Percentiles rank a stretch among this genome's conserved stretches.
Evolutionary conservation across 2,329 filamentous ascomycete genomes (phyloP).

Genomic region (Calonectria hongkongensis): DNA sequence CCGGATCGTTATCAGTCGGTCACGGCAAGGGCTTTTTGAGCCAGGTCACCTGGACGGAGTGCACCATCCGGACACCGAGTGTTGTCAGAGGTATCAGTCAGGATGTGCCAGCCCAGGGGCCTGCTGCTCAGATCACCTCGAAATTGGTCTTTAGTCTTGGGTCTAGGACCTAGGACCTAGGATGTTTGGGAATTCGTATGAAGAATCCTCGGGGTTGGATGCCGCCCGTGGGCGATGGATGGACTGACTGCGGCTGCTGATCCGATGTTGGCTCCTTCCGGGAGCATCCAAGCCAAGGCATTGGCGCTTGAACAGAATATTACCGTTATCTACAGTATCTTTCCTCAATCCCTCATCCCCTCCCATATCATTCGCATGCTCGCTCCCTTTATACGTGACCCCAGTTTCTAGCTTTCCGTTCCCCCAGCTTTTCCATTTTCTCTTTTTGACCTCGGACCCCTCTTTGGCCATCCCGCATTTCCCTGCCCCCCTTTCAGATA

Average conservation of each 20-base stretch:
- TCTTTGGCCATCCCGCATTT: constrained; percentile 20
- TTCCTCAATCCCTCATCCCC: constrained; percentile 9
- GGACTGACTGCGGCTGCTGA: constrained; percentile 29
- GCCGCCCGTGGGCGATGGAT: constrained; percentile 6
- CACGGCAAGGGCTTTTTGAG: constrained; percentile 27
- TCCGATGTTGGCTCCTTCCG: constrained; percentile 21
- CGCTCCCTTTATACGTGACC: constrained; percentile 27
- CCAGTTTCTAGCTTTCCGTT: constrained; percentile 30
- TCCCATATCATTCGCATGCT: constrained; percentile 25
- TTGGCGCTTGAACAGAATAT: constrained; percentile 24
- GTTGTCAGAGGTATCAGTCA: constrained; percentile 28
- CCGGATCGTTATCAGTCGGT: constrained; percentile 54
- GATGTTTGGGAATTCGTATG: constrained; percentile 2
- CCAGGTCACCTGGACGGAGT: constrained; percentile 36
- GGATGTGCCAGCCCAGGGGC: constrained; percentile 6
- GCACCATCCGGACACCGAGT: constrained; percentile 33
- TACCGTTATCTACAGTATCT: constrained; percentile 32
- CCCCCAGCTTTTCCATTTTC: constrained; percentile 32
- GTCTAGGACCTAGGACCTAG: neutral
- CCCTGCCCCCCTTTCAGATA: constrained; percentile 29
- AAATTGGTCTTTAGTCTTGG: constrained; percentile 9
- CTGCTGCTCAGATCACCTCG: neutral
- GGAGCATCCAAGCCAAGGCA: constrained; percentile 15
- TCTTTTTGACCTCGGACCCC: constrained; percentile 10
- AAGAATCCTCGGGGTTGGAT: constrained; percentile 10